Evolutionary conservation across 176 grass and related monocot genomes (phyloP).

Genomic region (Bothriochloa decipiens): DNA sequence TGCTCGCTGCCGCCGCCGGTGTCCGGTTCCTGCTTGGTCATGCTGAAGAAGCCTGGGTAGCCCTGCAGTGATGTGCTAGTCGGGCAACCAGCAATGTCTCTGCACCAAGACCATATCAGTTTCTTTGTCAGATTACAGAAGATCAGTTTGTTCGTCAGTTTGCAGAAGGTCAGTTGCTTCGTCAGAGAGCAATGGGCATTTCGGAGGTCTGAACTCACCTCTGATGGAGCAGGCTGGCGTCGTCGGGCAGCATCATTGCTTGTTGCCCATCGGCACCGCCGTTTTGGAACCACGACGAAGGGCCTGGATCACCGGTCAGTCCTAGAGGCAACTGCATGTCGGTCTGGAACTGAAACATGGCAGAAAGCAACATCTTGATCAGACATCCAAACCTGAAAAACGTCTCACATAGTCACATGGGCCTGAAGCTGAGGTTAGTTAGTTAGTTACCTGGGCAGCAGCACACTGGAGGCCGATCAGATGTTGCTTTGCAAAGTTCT

Average conservation of each 20-base stretch:
- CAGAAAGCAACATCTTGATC: not conserved
- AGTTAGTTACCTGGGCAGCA: slow-evolving; percentile 57
- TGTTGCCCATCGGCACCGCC: slow-evolving; percentile 33
- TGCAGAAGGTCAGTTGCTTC: not conserved
- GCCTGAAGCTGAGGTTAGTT: not conserved
- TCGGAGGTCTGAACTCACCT: slow-evolving; percentile 47
- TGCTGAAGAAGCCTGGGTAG: slow-evolving; percentile 59
- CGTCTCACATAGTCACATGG: not conserved
- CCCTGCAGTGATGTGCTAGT: slow-evolving; percentile 58
- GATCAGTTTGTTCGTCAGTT: not conserved
- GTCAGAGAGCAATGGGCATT: not conserved
- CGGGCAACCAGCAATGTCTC: slow-evolving; percentile 62
- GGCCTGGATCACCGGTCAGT: slow-evolving; percentile 41
- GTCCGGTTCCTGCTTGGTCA: slow-evolving; percentile 47
- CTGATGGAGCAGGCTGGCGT: slow-evolving; percentile 60
- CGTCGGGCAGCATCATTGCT: slow-evolving; percentile 55
- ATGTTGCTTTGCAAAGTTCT: slow-evolving; percentile 64
- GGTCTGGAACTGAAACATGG: slow-evolving; percentile 57
- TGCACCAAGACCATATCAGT: not conserved
- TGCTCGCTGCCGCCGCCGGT: slow-evolving; percentile 36
- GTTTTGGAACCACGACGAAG: slow-evolving; percentile 56
- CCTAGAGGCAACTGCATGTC: slow-evolving; percentile 59
- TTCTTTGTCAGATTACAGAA: not conserved
- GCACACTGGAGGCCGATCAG: slow-evolving; percentile 63
- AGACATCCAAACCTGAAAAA: not conserved